Conservation (phyloP, 768 basidiomycete species). For the Tubosaeta sp. region DNA sequence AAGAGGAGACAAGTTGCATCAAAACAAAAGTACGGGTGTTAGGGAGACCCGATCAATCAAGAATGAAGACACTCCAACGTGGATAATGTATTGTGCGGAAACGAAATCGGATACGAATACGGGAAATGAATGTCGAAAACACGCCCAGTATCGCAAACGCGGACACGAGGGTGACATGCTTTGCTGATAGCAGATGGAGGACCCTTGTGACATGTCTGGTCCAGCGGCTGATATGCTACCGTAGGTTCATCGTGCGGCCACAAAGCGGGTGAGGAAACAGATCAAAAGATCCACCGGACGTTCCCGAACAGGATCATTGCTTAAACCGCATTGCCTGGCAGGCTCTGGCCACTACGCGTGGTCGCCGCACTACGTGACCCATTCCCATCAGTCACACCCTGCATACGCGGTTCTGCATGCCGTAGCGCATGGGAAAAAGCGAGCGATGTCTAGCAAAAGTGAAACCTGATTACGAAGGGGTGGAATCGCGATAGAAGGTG, state of each 20-base stretch:
- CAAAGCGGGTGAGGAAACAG: constrained; percentile 17
- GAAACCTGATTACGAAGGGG: constrained; percentile 10
- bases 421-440: constrained; percentile 24
- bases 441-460: constrained; percentile 14
- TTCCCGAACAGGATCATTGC: constrained; percentile 18
- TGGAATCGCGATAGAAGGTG: constrained; percentile 3
- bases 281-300: constrained; percentile 21
- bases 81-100: constrained; percentile 4
- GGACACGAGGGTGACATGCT: constrained; percentile 21
- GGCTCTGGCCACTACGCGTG: constrained; percentile 12
- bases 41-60: constrained; percentile 4
- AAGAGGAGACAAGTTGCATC: constrained; percentile 4
- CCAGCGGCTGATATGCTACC: constrained; percentile 7
- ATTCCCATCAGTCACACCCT: constrained; percentile 31
- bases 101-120: constrained; percentile 4
- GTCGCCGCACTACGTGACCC: constrained; percentile 19
- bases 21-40: constrained; percentile 4
- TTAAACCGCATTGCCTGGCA: constrained; percentile 13
- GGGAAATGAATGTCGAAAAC: constrained; percentile 1
- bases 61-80: constrained; percentile 11
- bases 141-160: constrained; percentile 2
- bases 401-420: constrained; percentile 22
- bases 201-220: constrained; percentile 14
- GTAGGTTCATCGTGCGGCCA: constrained; percentile 15
- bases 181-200: constrained; percentile 10